phyloP scores from a whole-genome alignment of 2,329 filamentous ascomycete genomes.

The Neoarthrinium moseri region DNA sequence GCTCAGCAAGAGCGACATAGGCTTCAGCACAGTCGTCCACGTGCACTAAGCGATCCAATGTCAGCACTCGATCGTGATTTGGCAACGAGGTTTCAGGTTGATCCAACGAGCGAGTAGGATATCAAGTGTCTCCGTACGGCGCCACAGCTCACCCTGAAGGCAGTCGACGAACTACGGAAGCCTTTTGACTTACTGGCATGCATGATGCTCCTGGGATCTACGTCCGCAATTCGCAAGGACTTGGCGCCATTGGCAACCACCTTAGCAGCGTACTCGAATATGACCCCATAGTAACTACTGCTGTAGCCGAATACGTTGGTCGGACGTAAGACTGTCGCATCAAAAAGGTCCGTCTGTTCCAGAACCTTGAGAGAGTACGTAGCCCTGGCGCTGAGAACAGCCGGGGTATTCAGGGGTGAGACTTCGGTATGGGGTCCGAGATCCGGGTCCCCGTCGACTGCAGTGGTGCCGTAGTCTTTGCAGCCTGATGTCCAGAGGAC shows the following conservation, averaged over 20 bases:
- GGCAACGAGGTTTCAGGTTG: no score
- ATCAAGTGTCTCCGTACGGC: background rate
- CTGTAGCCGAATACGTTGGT: slow-evolving; percentile 46
- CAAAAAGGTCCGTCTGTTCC: slow-evolving; percentile 36
- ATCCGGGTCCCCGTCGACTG: slow-evolving; percentile 28
- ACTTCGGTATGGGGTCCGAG: slow-evolving; percentile 42
- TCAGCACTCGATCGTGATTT: no score
- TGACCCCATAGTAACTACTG: slow-evolving; percentile 41
- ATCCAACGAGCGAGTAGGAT: no score
- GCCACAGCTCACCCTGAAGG: background rate
- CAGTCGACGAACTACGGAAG: background rate
- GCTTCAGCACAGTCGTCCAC: slow-evolving; percentile 49
- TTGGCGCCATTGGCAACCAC: slow-evolving; percentile 14
- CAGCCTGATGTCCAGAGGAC: slow-evolving; percentile 47
- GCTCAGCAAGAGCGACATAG: slow-evolving; percentile 42
- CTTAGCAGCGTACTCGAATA: slow-evolving; percentile 32
- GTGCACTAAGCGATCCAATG: slow-evolving; percentile 28
- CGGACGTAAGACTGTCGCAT: slow-evolving; percentile 41
- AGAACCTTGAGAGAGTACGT: slow-evolving; percentile 33
- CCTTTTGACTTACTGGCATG: slow-evolving; percentile 29
- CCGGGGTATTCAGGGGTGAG: slow-evolving; percentile 32
- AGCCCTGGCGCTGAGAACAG: slow-evolving; percentile 28
- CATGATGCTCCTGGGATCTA: slow-evolving; percentile 36
- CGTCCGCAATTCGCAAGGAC: slow-evolving; percentile 28
- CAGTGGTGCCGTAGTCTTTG: slow-evolving; percentile 45